Base-by-base conservation (phyloP, 2,329 filamentous ascomycete species). In the Colletotrichum tabaci region DNA sequence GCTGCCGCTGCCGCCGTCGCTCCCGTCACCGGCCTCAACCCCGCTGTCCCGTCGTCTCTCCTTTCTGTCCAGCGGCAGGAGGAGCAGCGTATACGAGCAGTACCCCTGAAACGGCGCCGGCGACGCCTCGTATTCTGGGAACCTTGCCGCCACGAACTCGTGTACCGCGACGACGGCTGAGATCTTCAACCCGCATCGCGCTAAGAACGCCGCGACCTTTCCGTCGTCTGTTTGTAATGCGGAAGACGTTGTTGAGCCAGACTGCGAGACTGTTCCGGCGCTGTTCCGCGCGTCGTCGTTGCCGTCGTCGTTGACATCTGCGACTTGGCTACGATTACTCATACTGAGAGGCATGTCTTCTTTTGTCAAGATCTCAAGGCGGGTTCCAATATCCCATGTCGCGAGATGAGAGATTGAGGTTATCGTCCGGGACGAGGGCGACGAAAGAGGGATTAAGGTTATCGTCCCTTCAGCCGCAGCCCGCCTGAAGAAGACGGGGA, bases 21-120 rank as follows among this genome's bases (percentile, higher is more conserved):
- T 12, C 8, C 50, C 62, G 9, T 46, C 46, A 1, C 50, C 38
- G 18, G 53, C 58, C 13, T 60, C 68, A 2, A 42, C 38, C 9
- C 64, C 57, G 23, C 58, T 61, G 21, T 71, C 67, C 55, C 67
- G 49, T n/a, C 64, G 46, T 12, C 35, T 38, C 9, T 9, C 35
- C 8, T 38, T 38, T 8, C 13, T 26, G 35, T 12, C 18, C 12
- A 7, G 60, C n/a, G 60, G 60, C 30, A 81, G 81, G 18, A 86
- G 77, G 30, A 80, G 77, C 8, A 88, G 72, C 0, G 87, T 88
- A 74, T 87, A 84, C 2, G 87, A 88, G 73, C 87, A 89, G 72
- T 86, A 87, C 21, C 87, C 87, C 73, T 88, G 87, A 6, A 79
- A 79, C 8, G 79, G 74, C 9, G 80, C 79, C 3, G 82, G 79